These are phyloP conservation scores for Aristolochia contorta DNA, from an alignment of 164 flowering plant genomes.

Conservation along the genomic window DNA sequence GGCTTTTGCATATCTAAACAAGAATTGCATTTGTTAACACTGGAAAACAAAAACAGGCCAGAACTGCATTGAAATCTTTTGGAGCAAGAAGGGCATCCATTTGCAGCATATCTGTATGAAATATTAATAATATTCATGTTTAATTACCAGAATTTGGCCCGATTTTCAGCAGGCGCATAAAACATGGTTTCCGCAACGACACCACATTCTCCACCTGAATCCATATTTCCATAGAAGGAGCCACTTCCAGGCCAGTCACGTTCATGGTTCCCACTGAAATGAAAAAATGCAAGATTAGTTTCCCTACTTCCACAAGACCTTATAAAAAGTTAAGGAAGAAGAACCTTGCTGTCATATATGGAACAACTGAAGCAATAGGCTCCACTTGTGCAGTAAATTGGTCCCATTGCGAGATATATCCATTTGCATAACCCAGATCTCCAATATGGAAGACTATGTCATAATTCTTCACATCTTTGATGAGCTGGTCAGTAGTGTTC, in stretches of 20 bases:
- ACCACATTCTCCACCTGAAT: conserved; percentile 48
- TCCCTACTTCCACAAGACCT: neutral
- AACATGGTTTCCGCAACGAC: conserved; percentile 38
- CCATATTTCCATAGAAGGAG: conserved; percentile 29
- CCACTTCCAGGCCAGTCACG: conserved; percentile 43
- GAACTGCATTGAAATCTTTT: neutral
- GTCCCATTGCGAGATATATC: conserved; percentile 45
- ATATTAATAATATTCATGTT: too few species aligned
- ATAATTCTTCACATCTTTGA: conserved; percentile 24
- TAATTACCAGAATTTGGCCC: conserved; percentile 33
- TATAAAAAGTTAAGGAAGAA: neutral
- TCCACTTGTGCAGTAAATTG: conserved; percentile 40
- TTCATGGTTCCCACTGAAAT: conserved; percentile 39
- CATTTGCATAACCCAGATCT: conserved; percentile 40
- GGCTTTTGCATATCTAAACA: neutral
- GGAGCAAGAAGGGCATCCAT: neutral
- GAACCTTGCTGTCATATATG: conserved; percentile 40
- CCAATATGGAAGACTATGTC: conserved; percentile 40
- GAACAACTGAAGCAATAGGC: conserved; percentile 37
- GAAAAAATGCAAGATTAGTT: neutral
- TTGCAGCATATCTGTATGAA: too few species aligned
- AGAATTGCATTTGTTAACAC: too few species aligned
- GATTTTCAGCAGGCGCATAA: conserved; percentile 38
- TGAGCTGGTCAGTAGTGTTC: conserved; percentile 28
- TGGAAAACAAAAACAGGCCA: too few species aligned